Evolutionary conservation across 2,329 filamentous ascomycete species (phyloP), one percentile per base, ranked within the genome.

Genomic region (Raffaelea ambrosiae): DNA sequence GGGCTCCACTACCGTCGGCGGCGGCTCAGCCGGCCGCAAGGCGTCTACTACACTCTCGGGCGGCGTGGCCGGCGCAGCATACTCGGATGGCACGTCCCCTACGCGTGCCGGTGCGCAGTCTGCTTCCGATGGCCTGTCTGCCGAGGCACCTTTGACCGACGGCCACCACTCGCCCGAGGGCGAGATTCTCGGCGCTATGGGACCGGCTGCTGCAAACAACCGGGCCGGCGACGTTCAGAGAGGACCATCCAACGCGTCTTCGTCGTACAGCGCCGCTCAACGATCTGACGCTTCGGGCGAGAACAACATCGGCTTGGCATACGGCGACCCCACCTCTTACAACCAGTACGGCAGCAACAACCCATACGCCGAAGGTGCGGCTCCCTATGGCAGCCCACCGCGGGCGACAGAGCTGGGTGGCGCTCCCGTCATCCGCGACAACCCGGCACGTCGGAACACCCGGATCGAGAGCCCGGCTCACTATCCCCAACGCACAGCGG

Each of bases 191-290:
- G 88, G 86, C 45, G 87, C 84, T 39, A 83, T 95, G 67, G 88
- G 88, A 3, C 85, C 87, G 13, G 74, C 79, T 14, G 76, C 84
- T 22, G 74, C 78, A 48, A 76, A 79, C 52, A 84, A 85, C 64
- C 75, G 80, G 46, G 73, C 69, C 43, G 72, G 68, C 22, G 87
- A 88, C 55, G 86, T 97, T 33, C 87, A 86, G 55, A 85, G 93
- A 47, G 93, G 93, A 1, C 83, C 88, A 2, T 97, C 91, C 5
- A 97, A 97, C 60, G 93, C 93, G 5, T 98, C 93, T 0, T 97
- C 93, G 0, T 90, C 88, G 2, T 98, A 97, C 69, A 96, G 90
- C 54, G 84, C 83, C 13, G 86, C 81, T 8, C 83, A 81, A 40
- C 80, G 79, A 51, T 96, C 91, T 0, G 82, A 85, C 49, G 77